Conservation (phyloP, 768 basidiomycete species). For the Pulveroboletus frians region DNA sequence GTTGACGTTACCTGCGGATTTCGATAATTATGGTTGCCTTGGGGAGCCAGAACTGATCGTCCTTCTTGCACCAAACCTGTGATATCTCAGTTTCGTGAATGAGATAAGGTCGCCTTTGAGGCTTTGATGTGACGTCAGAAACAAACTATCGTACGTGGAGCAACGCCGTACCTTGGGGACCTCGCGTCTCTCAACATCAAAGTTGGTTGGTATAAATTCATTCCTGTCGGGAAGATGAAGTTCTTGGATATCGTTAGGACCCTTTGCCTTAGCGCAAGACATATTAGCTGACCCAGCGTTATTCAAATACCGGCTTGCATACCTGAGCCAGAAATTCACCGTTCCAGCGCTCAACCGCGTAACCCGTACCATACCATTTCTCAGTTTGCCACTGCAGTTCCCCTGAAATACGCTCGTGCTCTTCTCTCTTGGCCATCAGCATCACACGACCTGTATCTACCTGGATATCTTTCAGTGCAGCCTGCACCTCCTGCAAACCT, state of each 20-base stretch:
- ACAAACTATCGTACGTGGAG: not conserved
- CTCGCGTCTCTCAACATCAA: conserved; percentile 76
- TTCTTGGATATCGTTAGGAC: conserved; percentile 58
- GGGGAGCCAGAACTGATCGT: conserved; percentile 94
- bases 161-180: conserved; percentile 48
- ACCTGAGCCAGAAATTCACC: conserved; percentile 56
- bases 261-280: conserved; percentile 46
- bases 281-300: not conserved
- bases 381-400: conserved; percentile 65
- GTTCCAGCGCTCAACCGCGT: conserved; percentile 68
- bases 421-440: conserved; percentile 73
- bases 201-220: conserved; percentile 82
- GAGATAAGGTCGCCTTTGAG: conserved; percentile 66
- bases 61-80: conserved; percentile 93
- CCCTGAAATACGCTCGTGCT: conserved; percentile 48
- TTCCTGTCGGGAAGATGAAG: conserved; percentile 81
- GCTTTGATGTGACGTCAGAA: conserved; percentile 40
- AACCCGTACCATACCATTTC: conserved; percentile 90
- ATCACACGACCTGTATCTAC: conserved; percentile 62
- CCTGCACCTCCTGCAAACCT: conserved; percentile 49
- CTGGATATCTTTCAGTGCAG: conserved; percentile 56
- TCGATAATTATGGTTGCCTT: conserved; percentile 76
- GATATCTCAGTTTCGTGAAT: conserved; percentile 68
- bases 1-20: conserved; percentile 55
- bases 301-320: conserved; percentile 2